Conservation (phyloP, 2,329 filamentous ascomycete genomes). For the Ilyonectria destructans region DNA sequence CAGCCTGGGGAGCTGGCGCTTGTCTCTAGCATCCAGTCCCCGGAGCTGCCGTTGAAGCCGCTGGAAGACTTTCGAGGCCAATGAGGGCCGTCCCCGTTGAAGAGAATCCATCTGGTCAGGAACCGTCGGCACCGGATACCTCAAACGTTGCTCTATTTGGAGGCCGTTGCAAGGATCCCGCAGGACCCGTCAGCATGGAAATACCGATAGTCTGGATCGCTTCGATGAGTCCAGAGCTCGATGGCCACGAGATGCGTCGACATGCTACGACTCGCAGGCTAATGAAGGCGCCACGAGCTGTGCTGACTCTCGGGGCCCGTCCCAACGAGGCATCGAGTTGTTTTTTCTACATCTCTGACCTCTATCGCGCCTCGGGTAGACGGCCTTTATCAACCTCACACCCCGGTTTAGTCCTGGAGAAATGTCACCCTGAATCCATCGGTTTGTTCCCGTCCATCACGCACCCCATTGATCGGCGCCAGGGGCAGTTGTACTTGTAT, state of each 20-base stretch:
- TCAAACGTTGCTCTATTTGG: constrained; percentile 2
- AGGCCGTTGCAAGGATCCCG: not conserved
- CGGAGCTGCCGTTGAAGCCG: too few relatives aligned
- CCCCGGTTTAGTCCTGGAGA: constrained; percentile 6
- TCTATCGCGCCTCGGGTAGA: not conserved
- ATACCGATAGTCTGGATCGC: constrained; percentile 23
- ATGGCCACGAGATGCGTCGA: constrained; percentile 5
- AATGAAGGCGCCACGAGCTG: not conserved
- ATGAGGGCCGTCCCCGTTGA: not conserved
- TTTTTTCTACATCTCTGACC: not conserved
- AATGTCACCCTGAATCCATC: constrained; percentile 7
- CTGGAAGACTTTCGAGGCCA: not conserved
- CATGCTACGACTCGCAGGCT: not conserved
- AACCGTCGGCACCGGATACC: not conserved
- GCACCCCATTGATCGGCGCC: constrained; percentile 19
- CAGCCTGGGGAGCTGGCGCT: too few relatives aligned
- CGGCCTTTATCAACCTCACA: constrained; percentile 7
- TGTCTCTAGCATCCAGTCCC: too few relatives aligned
- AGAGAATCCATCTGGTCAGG: not conserved
- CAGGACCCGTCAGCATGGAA: not conserved
- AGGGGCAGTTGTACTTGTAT: constrained; percentile 10
- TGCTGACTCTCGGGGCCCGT: not conserved
- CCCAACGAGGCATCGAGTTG: constrained; percentile 15
- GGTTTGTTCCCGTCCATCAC: not conserved
- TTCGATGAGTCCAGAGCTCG: constrained; percentile 9